These are phyloP conservation scores for Gynandropsis gynandra DNA, from an alignment of 345 rosid species.

Conservation along the genomic window DNA sequence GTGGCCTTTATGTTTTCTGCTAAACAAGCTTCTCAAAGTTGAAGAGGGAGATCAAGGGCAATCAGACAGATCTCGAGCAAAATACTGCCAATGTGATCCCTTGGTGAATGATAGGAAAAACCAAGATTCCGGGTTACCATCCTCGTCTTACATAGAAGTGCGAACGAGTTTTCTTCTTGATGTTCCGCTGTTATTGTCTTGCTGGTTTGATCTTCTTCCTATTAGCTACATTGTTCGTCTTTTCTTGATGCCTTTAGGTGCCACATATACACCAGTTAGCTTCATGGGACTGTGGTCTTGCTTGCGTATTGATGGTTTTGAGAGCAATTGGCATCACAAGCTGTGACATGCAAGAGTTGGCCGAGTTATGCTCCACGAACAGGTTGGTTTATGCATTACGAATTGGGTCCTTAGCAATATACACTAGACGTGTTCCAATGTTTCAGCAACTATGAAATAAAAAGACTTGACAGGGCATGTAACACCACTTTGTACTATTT, in stretches of 20 bases:
- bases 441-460: conserved; percentile 7
- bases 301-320: conserved; percentile 84
- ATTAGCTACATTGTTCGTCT: conserved; percentile 1
- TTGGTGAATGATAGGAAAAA: conserved; percentile 26
- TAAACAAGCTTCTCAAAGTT: conserved; percentile 47
- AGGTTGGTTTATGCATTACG: conserved; percentile 40
- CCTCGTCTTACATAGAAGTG: conserved; percentile 44
- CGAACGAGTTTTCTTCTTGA: conserved; percentile 17
- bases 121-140: conserved; percentile 29
- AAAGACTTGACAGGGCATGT: neutral
- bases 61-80: conserved; percentile 21
- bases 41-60: conserved; percentile 36
- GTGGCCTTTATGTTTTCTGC: conserved; percentile 62
- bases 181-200: neutral
- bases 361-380: conserved; percentile 61
- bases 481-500: conserved; percentile 17
- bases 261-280: conserved; percentile 70
- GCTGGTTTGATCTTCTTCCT: neutral
- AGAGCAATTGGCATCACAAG: conserved; percentile 52
- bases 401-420: neutral
- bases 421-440: neutral
- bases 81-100: conserved; percentile 25
- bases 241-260: conserved; percentile 39
- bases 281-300: conserved; percentile 96
- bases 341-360: conserved; percentile 52